phyloP scores from a whole-genome alignment of 2,329 filamentous ascomycete species.

The Microdochium trichocladiopsis region DNA sequence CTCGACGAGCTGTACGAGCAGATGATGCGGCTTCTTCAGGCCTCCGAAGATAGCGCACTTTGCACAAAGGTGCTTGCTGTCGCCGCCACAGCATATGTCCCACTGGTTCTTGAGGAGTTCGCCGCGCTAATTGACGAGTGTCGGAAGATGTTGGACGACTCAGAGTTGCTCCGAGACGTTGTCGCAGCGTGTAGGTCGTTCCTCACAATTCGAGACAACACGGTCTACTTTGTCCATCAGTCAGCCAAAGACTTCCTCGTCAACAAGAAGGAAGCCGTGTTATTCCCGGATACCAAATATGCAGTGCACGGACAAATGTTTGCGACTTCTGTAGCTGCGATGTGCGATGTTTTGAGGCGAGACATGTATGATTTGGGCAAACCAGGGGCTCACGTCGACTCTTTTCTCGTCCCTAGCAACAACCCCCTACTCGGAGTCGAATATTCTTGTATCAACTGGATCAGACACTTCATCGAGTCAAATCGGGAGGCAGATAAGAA shows the following conservation, averaged over 20 bases:
- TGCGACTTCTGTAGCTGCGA: constrained; percentile 19
- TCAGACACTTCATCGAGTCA: constrained; percentile 15
- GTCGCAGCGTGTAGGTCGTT: constrained; percentile 29
- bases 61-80: constrained; percentile 26
- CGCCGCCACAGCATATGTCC: constrained; percentile 21
- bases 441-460: constrained; percentile 24
- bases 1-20: constrained; percentile 27
- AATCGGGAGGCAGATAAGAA: constrained; percentile 2
- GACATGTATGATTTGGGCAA: constrained; percentile 23
- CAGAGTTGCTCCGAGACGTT: constrained; percentile 5
- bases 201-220: constrained; percentile 18
- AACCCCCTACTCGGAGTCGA: constrained; percentile 12
- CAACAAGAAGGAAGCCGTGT: constrained; percentile 13
- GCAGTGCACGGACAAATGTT: constrained; percentile 21
- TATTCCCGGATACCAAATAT: constrained; percentile 13
- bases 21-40: constrained; percentile 26
- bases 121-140: constrained; percentile 5
- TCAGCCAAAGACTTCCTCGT: constrained; percentile 31
- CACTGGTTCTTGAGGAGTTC: constrained; percentile 28
- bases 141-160: neutral
- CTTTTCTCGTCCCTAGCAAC: constrained; percentile 7
- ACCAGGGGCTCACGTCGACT: constrained; percentile 11
- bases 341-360: constrained; percentile 17
- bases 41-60: constrained; percentile 16
- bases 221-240: constrained; percentile 27